Conservation (phyloP, 805 yeast species). For the Candida stauntonica region DNA sequence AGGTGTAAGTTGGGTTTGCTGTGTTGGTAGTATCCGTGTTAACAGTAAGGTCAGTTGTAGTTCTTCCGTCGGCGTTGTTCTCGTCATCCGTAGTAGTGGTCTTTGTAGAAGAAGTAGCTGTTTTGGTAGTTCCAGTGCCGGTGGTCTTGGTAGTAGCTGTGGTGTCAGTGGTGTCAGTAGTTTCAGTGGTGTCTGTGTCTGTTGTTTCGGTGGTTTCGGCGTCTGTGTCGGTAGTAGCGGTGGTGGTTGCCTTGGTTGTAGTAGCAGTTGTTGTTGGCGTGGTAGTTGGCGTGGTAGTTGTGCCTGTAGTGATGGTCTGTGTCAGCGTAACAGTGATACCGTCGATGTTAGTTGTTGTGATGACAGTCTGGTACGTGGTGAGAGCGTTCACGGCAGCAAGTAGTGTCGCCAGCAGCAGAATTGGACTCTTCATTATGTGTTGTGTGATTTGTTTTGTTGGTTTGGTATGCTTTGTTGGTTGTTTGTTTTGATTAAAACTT, state of each 20-base stretch:
- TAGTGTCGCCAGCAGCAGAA: slow-evolving; percentile 7
- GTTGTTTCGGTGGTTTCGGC: not conserved
- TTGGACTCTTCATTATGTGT: slow-evolving; percentile 11
- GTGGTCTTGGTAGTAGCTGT: slow-evolving; percentile 3
- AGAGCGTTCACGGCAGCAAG: slow-evolving; percentile 12
- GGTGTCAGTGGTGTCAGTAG: not conserved
- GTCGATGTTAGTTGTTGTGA: slow-evolving; percentile 24
- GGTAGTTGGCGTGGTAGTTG: slow-evolving; percentile 5
- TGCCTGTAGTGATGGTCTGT: slow-evolving; percentile 14
- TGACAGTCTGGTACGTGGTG: slow-evolving; percentile 16
- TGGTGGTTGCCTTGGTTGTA: slow-evolving; percentile 3
- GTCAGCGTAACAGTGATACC: slow-evolving; percentile 24
- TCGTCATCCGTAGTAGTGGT: slow-evolving; percentile 14
- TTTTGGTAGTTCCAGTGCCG: slow-evolving; percentile 6
- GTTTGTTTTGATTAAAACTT: no score
- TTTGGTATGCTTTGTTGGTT: not conserved
- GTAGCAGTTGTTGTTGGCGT: slow-evolving; percentile 2
- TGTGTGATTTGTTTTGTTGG: not conserved
- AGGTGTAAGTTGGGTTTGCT: slow-evolving; percentile 26
- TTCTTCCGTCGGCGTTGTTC: slow-evolving; percentile 9
- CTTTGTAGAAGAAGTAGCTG: slow-evolving; percentile 13
- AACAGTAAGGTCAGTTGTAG: slow-evolving; percentile 21
- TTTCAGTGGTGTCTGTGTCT: slow-evolving; percentile 9
- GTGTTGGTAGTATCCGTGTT: slow-evolving; percentile 10
- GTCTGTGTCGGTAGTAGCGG: slow-evolving; percentile 6